phyloP scores from a whole-genome alignment of 2,329 filamentous ascomycete genomes.

The Sphaerostilbella broomeana region DNA sequence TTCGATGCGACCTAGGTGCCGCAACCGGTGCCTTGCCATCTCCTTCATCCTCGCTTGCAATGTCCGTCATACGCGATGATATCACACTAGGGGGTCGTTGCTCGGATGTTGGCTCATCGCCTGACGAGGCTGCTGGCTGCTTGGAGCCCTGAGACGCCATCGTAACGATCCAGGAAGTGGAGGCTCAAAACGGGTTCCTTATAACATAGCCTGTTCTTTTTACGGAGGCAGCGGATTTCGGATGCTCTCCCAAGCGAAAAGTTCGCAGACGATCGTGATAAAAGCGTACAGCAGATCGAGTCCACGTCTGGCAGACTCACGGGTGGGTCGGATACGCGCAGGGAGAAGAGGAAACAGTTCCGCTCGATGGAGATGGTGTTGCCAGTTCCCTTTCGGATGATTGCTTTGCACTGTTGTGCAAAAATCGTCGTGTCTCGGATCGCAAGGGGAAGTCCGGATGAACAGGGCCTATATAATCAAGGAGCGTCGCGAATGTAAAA shows the following conservation, averaged over 20 bases:
- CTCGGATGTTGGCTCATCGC: conserved; percentile 33
- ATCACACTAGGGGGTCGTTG: conserved; percentile 57
- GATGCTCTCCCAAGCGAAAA: neutral
- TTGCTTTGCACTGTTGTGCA: conserved; percentile 11
- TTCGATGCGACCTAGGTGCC: conserved; percentile 9
- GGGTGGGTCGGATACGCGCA: conserved; percentile 6
- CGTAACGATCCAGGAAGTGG: conserved; percentile 12
- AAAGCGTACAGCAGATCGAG: conserved; percentile 9
- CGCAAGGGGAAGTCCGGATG: conserved; percentile 1
- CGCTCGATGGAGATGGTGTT: conserved; percentile 1
- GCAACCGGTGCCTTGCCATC: conserved; percentile 25
- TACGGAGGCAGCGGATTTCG: neutral
- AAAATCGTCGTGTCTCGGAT: conserved; percentile 8
- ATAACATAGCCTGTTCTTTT: conserved; percentile 14
- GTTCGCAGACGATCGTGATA: neutral
- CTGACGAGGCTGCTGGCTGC: conserved; percentile 30
- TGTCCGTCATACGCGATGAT: conserved; percentile 65
- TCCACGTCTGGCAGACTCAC: conserved; percentile 4
- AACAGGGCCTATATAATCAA: conserved; percentile 3
- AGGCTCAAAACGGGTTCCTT: conserved; percentile 11
- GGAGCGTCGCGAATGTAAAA: conserved; percentile 2
- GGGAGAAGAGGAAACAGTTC: neutral
- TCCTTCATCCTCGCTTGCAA: conserved; percentile 50
- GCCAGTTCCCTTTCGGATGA: conserved; percentile 4
- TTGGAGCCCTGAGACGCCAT: conserved; percentile 35